A percentile compares a stretch with the other conserved stretches of the same genome.
Conservation (phyloP, 2,329 filamentous ascomycete species). For the Botrytis sinoallii region DNA sequence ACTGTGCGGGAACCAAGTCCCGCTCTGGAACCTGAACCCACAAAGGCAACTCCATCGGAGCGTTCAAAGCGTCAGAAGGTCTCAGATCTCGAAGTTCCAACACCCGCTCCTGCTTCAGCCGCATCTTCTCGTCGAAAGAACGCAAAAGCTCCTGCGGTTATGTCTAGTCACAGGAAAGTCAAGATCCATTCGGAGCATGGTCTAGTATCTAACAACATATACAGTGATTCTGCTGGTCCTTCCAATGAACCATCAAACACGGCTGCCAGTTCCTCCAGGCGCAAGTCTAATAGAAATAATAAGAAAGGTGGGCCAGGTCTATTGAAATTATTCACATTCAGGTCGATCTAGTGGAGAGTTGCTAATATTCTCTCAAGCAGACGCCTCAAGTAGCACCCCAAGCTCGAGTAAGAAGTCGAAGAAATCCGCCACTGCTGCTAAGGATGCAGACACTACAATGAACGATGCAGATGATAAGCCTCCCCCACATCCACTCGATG, state of each 20-base stretch:
- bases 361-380: slow-evolving; percentile 35
- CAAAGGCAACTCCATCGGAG: slow-evolving; percentile 47
- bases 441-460: slow-evolving; percentile 67
- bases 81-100: slow-evolving; percentile 45
- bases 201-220: slow-evolving; percentile 33
- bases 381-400: slow-evolving; percentile 35
- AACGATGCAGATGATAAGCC: slow-evolving; percentile 42
- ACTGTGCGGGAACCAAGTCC: slow-evolving; percentile 52
- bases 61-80: slow-evolving; percentile 71
- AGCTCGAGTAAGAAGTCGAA: slow-evolving; percentile 43
- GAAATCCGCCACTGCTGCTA: slow-evolving; percentile 56
- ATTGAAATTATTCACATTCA: slow-evolving; percentile 9
- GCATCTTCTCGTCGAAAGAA: slow-evolving; percentile 52
- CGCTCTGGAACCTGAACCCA: slow-evolving; percentile 39
- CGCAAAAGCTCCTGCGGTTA: slow-evolving; percentile 59
- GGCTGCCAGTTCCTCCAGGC: slow-evolving; percentile 62
- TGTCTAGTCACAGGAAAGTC: slow-evolving; percentile 71
- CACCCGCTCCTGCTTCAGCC: slow-evolving; percentile 39
- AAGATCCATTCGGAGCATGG: slow-evolving; percentile 18
- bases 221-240: slow-evolving; percentile 61
- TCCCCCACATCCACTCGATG: slow-evolving; percentile 34
- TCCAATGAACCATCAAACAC: slow-evolving; percentile 53
- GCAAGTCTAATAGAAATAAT: slow-evolving; percentile 71
- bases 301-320: slow-evolving; percentile 54
- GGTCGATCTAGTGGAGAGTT: slow-evolving; percentile 39